Percentiles rank a stretch among this genome's conserved stretches.
Conservation (phyloP, 2,329 filamentous ascomycete genomes). For the Talaromyces sp. region DNA sequence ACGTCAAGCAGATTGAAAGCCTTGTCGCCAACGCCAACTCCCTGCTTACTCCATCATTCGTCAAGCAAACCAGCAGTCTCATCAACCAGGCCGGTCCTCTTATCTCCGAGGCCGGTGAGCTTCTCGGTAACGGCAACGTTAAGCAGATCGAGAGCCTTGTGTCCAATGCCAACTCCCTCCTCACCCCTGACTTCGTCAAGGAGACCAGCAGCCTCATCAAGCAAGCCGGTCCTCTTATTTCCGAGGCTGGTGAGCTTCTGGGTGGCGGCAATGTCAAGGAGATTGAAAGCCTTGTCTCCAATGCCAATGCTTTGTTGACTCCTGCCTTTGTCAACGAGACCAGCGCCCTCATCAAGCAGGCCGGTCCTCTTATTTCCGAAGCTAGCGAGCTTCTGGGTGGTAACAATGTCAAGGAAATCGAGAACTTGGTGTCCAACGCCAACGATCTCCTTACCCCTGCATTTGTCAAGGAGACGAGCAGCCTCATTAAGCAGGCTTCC, state of each 20-base stretch:
- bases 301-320: slow-evolving; percentile 10
- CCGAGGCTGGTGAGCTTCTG: slow-evolving; percentile 3
- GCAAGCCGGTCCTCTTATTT: slow-evolving; percentile 6
- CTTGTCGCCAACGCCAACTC: slow-evolving; percentile 14
- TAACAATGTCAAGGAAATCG: not conserved
- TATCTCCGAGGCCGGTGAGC: slow-evolving; percentile 19
- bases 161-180: slow-evolving; percentile 19
- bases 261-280: slow-evolving; percentile 18
- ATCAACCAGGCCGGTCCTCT: not conserved
- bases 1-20: slow-evolving; percentile 22
- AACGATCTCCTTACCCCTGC: slow-evolving; percentile 25
- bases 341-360: not conserved
- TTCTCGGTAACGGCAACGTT: slow-evolving; percentile 27
- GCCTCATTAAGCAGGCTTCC: not conserved
- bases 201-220: slow-evolving; percentile 5
- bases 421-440: slow-evolving; percentile 18
- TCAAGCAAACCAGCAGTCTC: slow-evolving; percentile 16
- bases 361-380: slow-evolving; percentile 19
- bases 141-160: slow-evolving; percentile 17
- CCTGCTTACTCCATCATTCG: slow-evolving; percentile 18
- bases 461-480: slow-evolving; percentile 21
- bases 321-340: slow-evolving; percentile 3
- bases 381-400: slow-evolving; percentile 18
- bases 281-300: slow-evolving; percentile 17
- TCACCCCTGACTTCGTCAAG: slow-evolving; percentile 15